Evolutionary conservation across 768 basidiomycete genomes (phyloP), one percentile per base, ranked within the genome.

Genomic region (Leucosporidium creatinivorum): DNA sequence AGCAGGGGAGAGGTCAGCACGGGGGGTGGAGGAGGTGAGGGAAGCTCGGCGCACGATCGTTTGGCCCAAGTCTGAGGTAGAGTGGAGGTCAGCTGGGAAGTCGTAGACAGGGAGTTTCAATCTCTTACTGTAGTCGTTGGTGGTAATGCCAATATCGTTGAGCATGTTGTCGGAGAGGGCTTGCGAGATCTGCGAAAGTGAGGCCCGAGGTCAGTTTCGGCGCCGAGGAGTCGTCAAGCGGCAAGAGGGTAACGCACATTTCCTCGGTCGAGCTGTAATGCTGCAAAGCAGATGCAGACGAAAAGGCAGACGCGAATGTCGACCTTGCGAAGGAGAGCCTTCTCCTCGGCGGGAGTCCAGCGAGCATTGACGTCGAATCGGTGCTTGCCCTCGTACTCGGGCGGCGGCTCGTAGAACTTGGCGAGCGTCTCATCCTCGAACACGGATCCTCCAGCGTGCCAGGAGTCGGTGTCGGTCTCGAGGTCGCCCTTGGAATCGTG

Each of bases 91-190:
- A 44, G 39, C 39, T 44, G 33, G 10, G 33, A 33, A 33, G 33
- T 33, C 33, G 33, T n/a, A n/a, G n/a, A n/a, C n/a, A 33, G 33
- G 10, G 10, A 33, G 5, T 33, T 5, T 33, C 33, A 6, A 44
- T 36, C 33, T 36, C 39, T 10, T 15, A 58, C 78, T 79, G 67
- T 78, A 79, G 47, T 77, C 77, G n/a, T 70, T 74, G 52, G 76
- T 75, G 28, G 77, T 75, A 21, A 79, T 44, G 3, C 67, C 61
- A 26, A 78, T 61, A 48, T 79, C 77, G 5, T 64, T 58, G 17
- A 79, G 70, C 23, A 79, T 65, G 63, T 77, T 76, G 66, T 78
- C 78, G 1, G 75, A 73, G 0, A 73, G 69, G 5, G 75, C 78
- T 51, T 73, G 73, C 44, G 68, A 58, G 26, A 44, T 44, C 39